Base-by-base conservation (phyloP, 495 filamentous ascomycete species). In the Annulohypoxylon stygium region DNA sequence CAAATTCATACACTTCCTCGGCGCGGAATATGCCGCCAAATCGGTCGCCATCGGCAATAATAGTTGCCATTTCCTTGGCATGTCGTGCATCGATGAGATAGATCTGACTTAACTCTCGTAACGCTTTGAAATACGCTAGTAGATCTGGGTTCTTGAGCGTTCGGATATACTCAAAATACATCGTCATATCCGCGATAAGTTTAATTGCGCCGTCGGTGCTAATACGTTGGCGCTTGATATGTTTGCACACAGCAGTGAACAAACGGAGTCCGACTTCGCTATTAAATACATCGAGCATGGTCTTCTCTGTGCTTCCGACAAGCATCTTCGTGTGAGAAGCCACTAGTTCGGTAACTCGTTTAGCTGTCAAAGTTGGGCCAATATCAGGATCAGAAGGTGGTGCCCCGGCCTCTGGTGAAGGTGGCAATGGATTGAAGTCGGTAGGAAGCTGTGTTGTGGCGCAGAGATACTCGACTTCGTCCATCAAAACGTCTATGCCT, bases 1-100 rank as follows among this genome's bases (percentile, higher is more conserved):
- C 97, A 82, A 96, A 99, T 83, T 98, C 97, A 77, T 96, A 97
- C 1, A 98, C 96, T 81, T 99, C 97, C 77, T 99, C 96, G 25
- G 94, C 93, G 51, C 94, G 86, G 78, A 98, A 97, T 65, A 98
- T 93, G 2, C 97, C 97, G 14, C 90, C 85, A 79, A 98, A 99
- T 11, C 96, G 87, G 69, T 93, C 92, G 2, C 88, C 89, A 79
- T 99, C 96, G 0, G 97, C 97, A 75, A 99, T 97, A 45, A 99
- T 91, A 0, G 89, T 91, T 30, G 97, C 97, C 83, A 99, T 89
- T 79, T 98, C 95, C 81, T 98, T 97, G 20, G 96, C 94, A 78
- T 98, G 92, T 8, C 87, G 85, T 12, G 91, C 85, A 67, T 94
- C 94, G 48, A 99, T 95, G 41, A 99, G 86, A 76, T 97, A 99